Evolutionary conservation across 768 basidiomycete species (phyloP), one percentile per base, ranked within the genome.

Genomic region (Amanita jacksonii): DNA sequence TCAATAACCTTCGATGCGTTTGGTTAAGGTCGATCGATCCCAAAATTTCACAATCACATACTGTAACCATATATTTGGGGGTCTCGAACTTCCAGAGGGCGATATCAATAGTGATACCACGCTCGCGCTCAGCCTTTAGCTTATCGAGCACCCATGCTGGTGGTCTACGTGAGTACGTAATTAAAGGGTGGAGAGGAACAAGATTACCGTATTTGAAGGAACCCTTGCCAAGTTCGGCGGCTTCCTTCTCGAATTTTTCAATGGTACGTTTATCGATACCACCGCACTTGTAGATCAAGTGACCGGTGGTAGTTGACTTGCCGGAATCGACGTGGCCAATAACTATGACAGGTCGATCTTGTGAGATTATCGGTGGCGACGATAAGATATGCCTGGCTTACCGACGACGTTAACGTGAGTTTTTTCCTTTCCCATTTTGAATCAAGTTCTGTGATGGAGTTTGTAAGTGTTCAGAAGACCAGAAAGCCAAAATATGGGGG

Each of bases 61-160:
- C 88, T 34, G 88, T 91, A 58, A 96, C 89, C 73, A 80, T 77
- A 78, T 63, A 98, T 66, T 85, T 92, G 64, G 94, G 93, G 54
- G 96, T 99, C 76, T 99, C 96, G 83, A 99, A 99, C 74, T 98
- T 98, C 96, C 94, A 99, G 68, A 99, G 90, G 52, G 94, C 94
- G 67, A 99, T 99, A 79, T 99, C 94, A 65, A 99, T 99, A 60
- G 94, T 99, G 77, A 99, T 99, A 83, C 96, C 96, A 83, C 96
- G 94, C 80, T 99, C 96, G 74, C 96, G 94, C 81, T 99, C 96
- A 58, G 96, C 96, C 83, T 98, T 99, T 57, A 98, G 89, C 76
- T 97, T 99, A 80, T 99, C 96, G 60, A 99, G 90, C 55, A 99
- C 96, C 94, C 94, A 97, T 52, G 94, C 91, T 97, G 62, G 48